Conservation (phyloP, 1,284 basidiomycete species). For the Tilletia horrida region DNA sequence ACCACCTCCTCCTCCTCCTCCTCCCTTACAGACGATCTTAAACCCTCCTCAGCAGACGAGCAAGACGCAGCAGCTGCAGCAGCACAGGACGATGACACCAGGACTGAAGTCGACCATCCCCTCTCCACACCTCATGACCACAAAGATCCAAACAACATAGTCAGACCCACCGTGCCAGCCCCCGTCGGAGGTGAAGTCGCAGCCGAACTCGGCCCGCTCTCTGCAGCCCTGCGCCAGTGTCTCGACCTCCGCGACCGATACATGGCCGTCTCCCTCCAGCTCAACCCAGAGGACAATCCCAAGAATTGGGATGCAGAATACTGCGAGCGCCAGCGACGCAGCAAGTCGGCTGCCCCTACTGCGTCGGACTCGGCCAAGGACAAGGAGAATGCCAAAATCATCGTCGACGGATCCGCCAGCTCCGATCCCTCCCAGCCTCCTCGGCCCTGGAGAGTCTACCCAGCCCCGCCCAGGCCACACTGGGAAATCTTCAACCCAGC, state of each 20-base stretch:
- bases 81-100: too few species aligned
- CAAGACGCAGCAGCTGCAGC: too few species aligned
- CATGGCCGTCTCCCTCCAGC: slow-evolving; percentile 49
- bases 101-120: too few species aligned
- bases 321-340: slow-evolving; percentile 31
- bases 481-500: slow-evolving; percentile 54
- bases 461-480: slow-evolving; percentile 52
- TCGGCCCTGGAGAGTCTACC: slow-evolving; percentile 53
- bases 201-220: slow-evolving; percentile 41
- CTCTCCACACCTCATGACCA: background rate
- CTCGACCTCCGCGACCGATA: slow-evolving; percentile 52
- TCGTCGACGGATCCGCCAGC: slow-evolving; percentile 47
- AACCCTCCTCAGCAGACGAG: too few species aligned
- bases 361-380: background rate
- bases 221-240: slow-evolving; percentile 46
- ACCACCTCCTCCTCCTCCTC: too few species aligned
- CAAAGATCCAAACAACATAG: background rate
- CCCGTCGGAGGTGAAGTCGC: slow-evolving; percentile 8
- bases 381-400: slow-evolving; percentile 28
- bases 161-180: slow-evolving; percentile 8
- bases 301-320: slow-evolving; percentile 55
- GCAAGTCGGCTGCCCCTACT: background rate
- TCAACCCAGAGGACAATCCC: slow-evolving; percentile 49
- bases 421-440: slow-evolving; percentile 26
- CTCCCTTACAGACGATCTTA: too few species aligned